Evolutionary conservation across 305 asterid species (phyloP).

Genomic region (Rubia tinctorum): DNA sequence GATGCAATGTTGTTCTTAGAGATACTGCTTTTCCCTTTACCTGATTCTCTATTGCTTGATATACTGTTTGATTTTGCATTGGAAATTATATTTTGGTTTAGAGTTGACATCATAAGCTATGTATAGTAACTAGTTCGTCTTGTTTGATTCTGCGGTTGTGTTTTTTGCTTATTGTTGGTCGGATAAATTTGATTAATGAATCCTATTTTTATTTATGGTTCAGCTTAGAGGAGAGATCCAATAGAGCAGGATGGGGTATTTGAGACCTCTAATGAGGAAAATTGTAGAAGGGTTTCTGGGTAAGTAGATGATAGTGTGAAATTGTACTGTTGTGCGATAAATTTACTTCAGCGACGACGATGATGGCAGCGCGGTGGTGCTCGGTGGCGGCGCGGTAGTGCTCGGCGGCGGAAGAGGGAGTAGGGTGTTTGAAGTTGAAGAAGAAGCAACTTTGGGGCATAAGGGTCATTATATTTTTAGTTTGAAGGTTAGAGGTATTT

Average conservation of each 20-base stretch:
- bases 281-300: no score
- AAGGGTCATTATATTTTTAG: no score
- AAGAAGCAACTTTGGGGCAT: no score
- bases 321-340: no score
- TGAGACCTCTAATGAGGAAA: conserved; percentile 44
- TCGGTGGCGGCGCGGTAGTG: no score
- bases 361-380: no score
- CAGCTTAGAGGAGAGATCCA: conserved; percentile 63
- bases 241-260: conserved; percentile 37
- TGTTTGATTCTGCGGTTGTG: background rate
- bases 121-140: background rate
- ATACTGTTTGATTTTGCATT: background rate
- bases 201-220: conserved; percentile 13
- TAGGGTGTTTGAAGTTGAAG: no score
- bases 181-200: background rate
- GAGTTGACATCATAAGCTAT: background rate
- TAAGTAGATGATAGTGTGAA: no score
- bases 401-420: no score
- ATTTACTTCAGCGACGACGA: no score
- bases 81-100: background rate
- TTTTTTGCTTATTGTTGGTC: background rate
- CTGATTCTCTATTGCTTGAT: background rate
- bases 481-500: no score
- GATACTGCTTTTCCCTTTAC: conserved; percentile 53
- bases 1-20: conserved; percentile 79